Evolutionary conservation across 768 basidiomycete species (phyloP), one percentile per base, ranked within the genome.

Genomic region (Peribolospora kevripleyi): DNA sequence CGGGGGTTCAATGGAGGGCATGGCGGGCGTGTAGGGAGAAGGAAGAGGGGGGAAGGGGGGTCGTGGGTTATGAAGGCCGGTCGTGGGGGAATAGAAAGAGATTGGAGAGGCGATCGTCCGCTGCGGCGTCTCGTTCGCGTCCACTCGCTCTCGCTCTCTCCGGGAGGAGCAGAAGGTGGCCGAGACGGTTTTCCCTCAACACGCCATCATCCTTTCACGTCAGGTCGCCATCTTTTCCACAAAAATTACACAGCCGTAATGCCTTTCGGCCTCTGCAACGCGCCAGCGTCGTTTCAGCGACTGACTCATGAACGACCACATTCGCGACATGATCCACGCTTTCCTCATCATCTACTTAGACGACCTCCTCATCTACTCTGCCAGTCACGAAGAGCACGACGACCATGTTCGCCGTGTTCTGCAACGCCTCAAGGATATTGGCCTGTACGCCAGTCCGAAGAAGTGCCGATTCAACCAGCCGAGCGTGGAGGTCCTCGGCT

Each of bases 311-410:
- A 65, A 72, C 38, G 68, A 70, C 53, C 66, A 66, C 8, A 62
- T 74, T 7, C 61, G 62, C 8, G 68, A 72, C 42, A 55, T 67
- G 6, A 55, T 75, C 41, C 70, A 69, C 48, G 55, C 69, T 14
- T 66, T 66, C 0, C 66, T 66, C 55, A 64, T 73, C 40, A 68
- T 74, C 48, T 75, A 73, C 61, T 50, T 61, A 8, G 72, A 73
- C 54, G 66, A 73, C 59, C 71, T 74, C 55, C 64, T 74, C 6
- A 70, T 74, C 38, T 74, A 68, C 55, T 73, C 72, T 42, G 47
- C 60, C 10, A 58, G 58, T 13, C 61, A 55, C 36, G 60, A 65
- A 14, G 63, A 72, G 37, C 72, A 73, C 51, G 59, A 63, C 13
- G 38, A 53, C 3, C 66, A 68, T 39, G 68, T 72, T 46, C 55